Conservation (phyloP, 306 rosid species). For the Vigna nakashimae region DNA sequence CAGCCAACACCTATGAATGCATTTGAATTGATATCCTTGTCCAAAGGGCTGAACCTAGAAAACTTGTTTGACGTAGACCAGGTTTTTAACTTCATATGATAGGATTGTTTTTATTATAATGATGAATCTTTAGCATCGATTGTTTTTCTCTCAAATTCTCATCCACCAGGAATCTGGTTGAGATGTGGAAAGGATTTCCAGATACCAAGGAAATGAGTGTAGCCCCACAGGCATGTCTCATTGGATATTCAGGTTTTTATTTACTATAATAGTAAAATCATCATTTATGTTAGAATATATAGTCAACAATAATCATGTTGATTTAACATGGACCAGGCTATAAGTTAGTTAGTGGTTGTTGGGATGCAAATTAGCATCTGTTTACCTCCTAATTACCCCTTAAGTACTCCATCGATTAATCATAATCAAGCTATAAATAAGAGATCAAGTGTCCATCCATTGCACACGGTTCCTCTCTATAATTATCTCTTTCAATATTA, state of each 20-base stretch:
- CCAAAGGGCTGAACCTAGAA: conserved; percentile 82
- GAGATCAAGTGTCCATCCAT: not conserved
- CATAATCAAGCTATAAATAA: not conserved
- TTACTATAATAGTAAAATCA: conserved; percentile 4
- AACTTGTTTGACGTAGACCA: conserved; percentile 82
- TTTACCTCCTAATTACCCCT: conserved; percentile 5
- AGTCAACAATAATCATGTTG: not conserved
- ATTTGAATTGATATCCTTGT: conserved; percentile 85
- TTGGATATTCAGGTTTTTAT: conserved; percentile 25
- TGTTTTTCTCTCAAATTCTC: conserved; percentile 19
- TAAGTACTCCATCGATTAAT: not conserved
- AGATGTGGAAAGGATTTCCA: conserved; percentile 27
- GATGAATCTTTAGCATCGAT: conserved; percentile 24
- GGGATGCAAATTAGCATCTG: not conserved
- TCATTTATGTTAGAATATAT: not conserved
- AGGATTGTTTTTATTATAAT: conserved; percentile 13
- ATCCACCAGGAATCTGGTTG: conserved; percentile 31
- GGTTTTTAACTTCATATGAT: conserved; percentile 51
- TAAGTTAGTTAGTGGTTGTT: not conserved
- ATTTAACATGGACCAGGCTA: not conserved
- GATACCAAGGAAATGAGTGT: conserved; percentile 32
- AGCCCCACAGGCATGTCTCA: conserved; percentile 24
- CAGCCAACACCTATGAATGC: conserved; percentile 86
- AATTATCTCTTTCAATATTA: too few species aligned
- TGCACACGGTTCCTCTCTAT: not conserved